Evolutionary conservation across 306 rosid species (phyloP), one percentile per base, ranked within the genome.

Genomic region (Quercus glauca): DNA sequence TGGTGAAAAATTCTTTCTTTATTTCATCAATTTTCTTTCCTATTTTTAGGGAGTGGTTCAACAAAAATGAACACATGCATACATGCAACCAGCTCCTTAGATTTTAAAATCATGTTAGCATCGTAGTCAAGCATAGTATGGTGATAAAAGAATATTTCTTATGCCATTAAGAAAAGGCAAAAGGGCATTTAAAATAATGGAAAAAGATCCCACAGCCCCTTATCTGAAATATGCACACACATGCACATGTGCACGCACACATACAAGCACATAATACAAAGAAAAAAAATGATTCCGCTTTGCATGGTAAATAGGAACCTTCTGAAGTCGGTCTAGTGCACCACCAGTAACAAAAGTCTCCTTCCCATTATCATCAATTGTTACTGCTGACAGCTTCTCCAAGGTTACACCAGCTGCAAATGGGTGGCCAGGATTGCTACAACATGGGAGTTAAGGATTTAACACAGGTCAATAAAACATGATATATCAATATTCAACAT

Each of bases 381-480:
- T 95, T 82, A 91, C 80, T 43, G 99, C 94, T 3, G 90, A 90
- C 82, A 95, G 99, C 83, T 90, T 93, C 82, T 92, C 97, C 91
- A 95, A 83, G 76, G 87, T 89, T 83, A 95, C 77, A 73, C 99
- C 99, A 76, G 97, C 97, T 76, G 98, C 92, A 89, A 95, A 95
- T 37, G 98, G 96, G 79, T 91, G 92, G 53, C 98, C 99, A 67
- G 92, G 93, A 83, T 95, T 95, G 93, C 99, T 95, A 82, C 89
- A 92, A 74, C 71, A 84, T 73, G 49, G 76, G 73, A 83, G 70
- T 82, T 49, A 74, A 90, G 73, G 69, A 73, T 55, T 68, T 63
- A 79, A 68, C 55, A 73, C 37, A 85, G 74, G 67, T 76, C 58
- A 60, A 19, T 15, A 80, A 53, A 4, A 12, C 4, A 13, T 58